Conservation (phyloP, 495 filamentous ascomycete species). For the Tuber brumale region DNA sequence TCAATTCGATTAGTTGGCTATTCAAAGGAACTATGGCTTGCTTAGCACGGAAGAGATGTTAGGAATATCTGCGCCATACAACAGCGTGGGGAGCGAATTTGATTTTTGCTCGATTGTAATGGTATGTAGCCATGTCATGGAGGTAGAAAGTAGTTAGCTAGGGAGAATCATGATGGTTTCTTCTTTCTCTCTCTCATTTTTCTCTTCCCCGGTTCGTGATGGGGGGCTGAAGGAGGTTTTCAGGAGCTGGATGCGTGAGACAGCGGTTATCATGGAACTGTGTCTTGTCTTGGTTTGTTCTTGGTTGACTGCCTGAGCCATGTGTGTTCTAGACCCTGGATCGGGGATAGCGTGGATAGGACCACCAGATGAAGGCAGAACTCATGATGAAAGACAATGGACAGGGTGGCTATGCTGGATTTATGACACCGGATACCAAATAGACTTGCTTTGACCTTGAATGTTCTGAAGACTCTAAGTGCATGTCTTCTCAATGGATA, state of each 20-base stretch:
- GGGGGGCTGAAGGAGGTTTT: neutral
- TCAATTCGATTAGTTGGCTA: neutral
- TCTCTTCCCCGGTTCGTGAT: neutral
- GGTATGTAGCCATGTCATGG: neutral
- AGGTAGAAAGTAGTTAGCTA: neutral
- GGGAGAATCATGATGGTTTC: neutral
- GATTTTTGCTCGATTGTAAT: neutral
- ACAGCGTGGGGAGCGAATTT: neutral
- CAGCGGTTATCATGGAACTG: neutral
- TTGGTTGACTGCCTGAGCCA: neutral
- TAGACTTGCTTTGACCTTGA: neutral
- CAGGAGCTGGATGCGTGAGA: neutral
- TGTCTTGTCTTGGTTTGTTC: neutral
- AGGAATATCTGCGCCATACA: neutral
- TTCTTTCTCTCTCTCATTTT: neutral
- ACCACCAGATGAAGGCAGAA: neutral
- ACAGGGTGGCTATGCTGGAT: neutral
- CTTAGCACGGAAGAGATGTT: neutral
- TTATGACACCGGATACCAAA: neutral
- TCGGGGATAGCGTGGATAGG: neutral
- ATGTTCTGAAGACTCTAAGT: neutral
- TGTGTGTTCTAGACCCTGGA: neutral
- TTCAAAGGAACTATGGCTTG: neutral
- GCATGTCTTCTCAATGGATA: neutral
- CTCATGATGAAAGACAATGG: neutral